A percentile compares a stretch with the other conserved stretches of the same genome.
Evolutionary conservation across 441 rosid genomes (phyloP).

Genomic region (Populus hybrid): DNA sequence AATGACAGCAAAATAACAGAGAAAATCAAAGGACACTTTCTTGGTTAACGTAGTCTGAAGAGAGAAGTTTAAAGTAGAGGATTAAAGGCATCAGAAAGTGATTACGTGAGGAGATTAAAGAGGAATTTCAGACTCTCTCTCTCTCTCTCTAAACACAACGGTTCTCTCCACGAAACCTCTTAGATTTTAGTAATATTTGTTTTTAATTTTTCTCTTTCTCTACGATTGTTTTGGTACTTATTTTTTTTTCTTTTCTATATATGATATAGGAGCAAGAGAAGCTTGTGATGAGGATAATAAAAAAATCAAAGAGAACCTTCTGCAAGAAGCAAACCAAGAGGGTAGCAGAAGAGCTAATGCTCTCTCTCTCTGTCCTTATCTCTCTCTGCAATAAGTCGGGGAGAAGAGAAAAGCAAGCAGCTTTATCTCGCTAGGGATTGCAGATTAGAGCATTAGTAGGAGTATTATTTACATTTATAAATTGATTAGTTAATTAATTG

Average conservation of each 20-base stretch:
- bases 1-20: too few relatives aligned
- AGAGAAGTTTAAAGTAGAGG: slow-evolving; percentile 16
- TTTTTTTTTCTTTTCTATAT: not conserved
- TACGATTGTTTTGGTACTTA: not conserved
- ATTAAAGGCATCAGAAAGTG: slow-evolving; percentile 27
- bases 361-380: not conserved
- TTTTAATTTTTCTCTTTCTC: not conserved
- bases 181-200: slow-evolving; percentile 4
- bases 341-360: slow-evolving; percentile 30
- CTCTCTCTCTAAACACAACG: not conserved
- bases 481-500: too few relatives aligned
- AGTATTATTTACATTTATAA: too few relatives aligned
- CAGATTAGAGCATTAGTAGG: not conserved
- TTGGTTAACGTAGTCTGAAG: not conserved
- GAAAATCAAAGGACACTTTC: not conserved
- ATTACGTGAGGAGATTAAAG: slow-evolving; percentile 49
- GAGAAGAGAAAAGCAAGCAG: slow-evolving; percentile 3
- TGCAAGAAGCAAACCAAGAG: slow-evolving; percentile 14
- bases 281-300: not conserved
- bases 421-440: not conserved
- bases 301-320: slow-evolving; percentile 38
- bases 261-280: not conserved
- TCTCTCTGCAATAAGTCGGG: slow-evolving; percentile 4
- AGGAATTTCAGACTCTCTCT: slow-evolving; percentile 2
- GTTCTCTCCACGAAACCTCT: slow-evolving; percentile 58